Percentiles rank a stretch among this genome's conserved stretches.
These are phyloP conservation scores for Didymosphaeria variabile DNA, from an alignment of 2,329 filamentous ascomycete species.

Conservation along the genomic window DNA sequence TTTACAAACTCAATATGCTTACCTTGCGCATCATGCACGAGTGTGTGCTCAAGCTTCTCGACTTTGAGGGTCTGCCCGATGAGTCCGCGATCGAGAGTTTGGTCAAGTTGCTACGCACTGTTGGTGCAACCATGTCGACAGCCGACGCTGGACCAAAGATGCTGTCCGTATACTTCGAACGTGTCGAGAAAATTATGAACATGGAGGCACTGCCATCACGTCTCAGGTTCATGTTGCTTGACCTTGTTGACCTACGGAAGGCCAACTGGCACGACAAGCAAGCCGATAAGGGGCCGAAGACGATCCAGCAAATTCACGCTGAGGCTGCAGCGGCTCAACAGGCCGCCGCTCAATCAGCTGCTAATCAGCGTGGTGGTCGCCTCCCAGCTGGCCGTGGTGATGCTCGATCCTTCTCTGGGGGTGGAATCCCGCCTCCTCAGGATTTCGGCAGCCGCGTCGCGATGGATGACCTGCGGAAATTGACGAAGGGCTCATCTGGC, in stretches of 20 bases:
- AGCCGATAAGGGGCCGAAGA: slow-evolving; percentile 93
- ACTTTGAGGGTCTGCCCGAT: slow-evolving; percentile 91
- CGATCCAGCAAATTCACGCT: slow-evolving; percentile 88
- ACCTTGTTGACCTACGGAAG: slow-evolving; percentile 84
- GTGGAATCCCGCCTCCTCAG: slow-evolving; percentile 73
- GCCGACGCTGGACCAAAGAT: slow-evolving; percentile 81
- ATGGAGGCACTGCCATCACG: slow-evolving; percentile 81
- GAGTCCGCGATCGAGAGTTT: slow-evolving; percentile 97
- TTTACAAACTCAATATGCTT: slow-evolving; percentile 98
- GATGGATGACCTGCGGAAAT: slow-evolving; percentile 88
- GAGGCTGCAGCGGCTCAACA: slow-evolving; percentile 82
- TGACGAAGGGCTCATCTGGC: slow-evolving; percentile 68
- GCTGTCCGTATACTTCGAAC: slow-evolving; percentile 93
- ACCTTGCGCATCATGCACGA: slow-evolving; percentile 99
- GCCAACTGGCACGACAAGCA: slow-evolving; percentile 87
- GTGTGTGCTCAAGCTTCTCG: slow-evolving; percentile 95
- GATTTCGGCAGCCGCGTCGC: slow-evolving; percentile 83
- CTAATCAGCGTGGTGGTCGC: slow-evolving; percentile 72
- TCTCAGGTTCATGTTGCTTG: slow-evolving; percentile 96
- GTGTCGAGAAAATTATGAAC: slow-evolving; percentile 83
- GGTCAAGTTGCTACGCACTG: slow-evolving; percentile 89
- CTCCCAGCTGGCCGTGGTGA: slow-evolving; percentile 85
- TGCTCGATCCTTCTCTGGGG: slow-evolving; percentile 80
- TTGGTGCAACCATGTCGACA: slow-evolving; percentile 84
- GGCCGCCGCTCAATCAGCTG: slow-evolving; percentile 72